phyloP scores from a whole-genome alignment of 352 stramenopile genomes.

The Pythium dissotocum region DNA sequence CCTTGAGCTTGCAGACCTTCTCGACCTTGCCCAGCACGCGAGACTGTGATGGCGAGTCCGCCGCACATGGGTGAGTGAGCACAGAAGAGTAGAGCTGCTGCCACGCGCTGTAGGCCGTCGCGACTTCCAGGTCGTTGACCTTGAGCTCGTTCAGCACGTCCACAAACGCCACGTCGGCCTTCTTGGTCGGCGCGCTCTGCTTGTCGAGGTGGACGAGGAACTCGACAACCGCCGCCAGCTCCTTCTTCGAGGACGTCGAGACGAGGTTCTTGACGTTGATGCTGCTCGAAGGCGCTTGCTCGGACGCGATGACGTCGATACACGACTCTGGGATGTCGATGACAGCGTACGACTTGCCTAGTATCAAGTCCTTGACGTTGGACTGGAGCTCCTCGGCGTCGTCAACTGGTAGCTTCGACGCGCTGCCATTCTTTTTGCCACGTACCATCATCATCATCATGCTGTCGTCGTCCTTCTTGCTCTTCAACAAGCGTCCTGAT shows the following conservation, averaged over 20 bases:
- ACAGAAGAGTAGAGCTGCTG: conserved; percentile 57
- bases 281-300: conserved; percentile 27
- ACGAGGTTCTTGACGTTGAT: conserved; percentile 74
- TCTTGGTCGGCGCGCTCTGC: conserved; percentile 47
- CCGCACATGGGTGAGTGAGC: conserved; percentile 50
- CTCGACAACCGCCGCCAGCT: conserved; percentile 68
- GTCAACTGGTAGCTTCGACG: neutral
- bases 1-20: conserved; percentile 70
- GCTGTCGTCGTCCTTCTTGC: conserved; percentile 55
- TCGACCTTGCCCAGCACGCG: conserved; percentile 72
- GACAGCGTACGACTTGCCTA: conserved; percentile 71
- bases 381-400: conserved; percentile 51
- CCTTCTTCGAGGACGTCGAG: conserved; percentile 62
- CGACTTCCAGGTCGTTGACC: conserved; percentile 79
- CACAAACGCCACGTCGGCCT: conserved; percentile 48
- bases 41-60: conserved; percentile 20
- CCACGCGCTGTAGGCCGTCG: conserved; percentile 62
- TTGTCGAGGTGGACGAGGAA: conserved; percentile 80
- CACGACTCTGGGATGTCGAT: conserved; percentile 80
- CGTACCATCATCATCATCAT: conserved; percentile 46
- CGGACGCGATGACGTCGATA: conserved; percentile 62
- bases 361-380: conserved; percentile 51
- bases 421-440: conserved; percentile 11
- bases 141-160: conserved; percentile 77
- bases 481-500: conserved; percentile 41